Conservation (phyloP, 2,329 filamentous ascomycete genomes). For the Alternaria metachromatica region DNA sequence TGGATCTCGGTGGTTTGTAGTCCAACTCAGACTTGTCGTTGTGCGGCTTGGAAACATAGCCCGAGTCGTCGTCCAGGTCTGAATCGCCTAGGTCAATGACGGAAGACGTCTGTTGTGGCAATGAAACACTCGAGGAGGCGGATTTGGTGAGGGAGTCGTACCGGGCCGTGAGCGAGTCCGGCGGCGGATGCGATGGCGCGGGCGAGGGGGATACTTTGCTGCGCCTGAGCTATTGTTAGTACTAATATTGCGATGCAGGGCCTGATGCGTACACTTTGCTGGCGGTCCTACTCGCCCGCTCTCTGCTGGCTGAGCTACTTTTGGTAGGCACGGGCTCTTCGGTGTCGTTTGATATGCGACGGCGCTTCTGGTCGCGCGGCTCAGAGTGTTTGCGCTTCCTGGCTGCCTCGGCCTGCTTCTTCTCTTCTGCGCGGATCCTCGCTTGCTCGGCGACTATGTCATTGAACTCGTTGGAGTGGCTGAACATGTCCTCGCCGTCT, state of each 20-base stretch:
- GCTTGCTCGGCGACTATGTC: slow-evolving; percentile 50
- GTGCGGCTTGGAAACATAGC: slow-evolving; percentile 15
- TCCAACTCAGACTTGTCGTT: background rate
- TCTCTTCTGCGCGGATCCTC: slow-evolving; percentile 37
- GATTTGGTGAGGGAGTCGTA: slow-evolving; percentile 39
- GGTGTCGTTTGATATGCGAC: slow-evolving; percentile 30
- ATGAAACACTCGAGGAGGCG: slow-evolving; percentile 10
- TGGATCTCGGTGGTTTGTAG: background rate
- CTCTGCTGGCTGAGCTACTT: slow-evolving; percentile 17
- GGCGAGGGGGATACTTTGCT: slow-evolving; percentile 36
- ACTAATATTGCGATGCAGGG: background rate
- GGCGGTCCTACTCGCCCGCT: slow-evolving; percentile 7
- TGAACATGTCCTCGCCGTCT: slow-evolving; percentile 50
- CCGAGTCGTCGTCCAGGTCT: slow-evolving; percentile 22
- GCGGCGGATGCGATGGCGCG: slow-evolving; percentile 11
- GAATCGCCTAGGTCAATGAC: slow-evolving; percentile 38
- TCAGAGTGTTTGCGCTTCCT: slow-evolving; percentile 38
- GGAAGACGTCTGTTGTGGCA: slow-evolving; percentile 15
- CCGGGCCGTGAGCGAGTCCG: slow-evolving; percentile 35
- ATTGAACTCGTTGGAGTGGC: slow-evolving; percentile 50
- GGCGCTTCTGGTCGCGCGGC: slow-evolving; percentile 29
- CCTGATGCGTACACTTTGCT: slow-evolving; percentile 26
- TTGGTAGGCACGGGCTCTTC: slow-evolving; percentile 12
- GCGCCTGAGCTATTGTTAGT: slow-evolving; percentile 23
- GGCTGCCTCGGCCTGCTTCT: slow-evolving; percentile 33